Percentiles rank a stretch among this genome's conserved stretches.
These are phyloP conservation scores for Polyporus arcularius DNA, from an alignment of 768 basidiomycete species.

Conservation along the genomic window DNA sequence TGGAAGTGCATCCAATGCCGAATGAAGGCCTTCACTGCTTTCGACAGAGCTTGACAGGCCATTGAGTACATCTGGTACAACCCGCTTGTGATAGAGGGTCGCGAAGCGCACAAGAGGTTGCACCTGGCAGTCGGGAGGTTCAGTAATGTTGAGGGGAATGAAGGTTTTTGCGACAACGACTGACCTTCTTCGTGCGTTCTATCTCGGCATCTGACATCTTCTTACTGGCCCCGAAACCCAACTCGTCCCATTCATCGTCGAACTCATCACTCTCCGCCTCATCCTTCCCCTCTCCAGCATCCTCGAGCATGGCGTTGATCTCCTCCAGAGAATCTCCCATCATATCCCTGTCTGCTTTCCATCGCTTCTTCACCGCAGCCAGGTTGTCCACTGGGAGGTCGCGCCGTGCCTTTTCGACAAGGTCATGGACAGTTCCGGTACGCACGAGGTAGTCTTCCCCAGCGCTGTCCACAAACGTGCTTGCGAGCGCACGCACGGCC, in stretches of 20 bases:
- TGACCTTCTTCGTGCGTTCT: slow-evolving; percentile 61
- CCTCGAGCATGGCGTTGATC: slow-evolving; percentile 52
- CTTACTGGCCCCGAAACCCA: slow-evolving; percentile 50
- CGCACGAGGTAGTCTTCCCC: slow-evolving; percentile 28
- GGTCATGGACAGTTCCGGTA: slow-evolving; percentile 31
- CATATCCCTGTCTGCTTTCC: slow-evolving; percentile 53
- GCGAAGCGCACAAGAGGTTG: slow-evolving; percentile 60
- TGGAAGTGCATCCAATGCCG: slow-evolving; percentile 53
- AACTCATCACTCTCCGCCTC: slow-evolving; percentile 28
- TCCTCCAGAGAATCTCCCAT: slow-evolving; percentile 65
- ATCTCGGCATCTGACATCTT: slow-evolving; percentile 52
- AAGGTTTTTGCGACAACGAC: slow-evolving; percentile 1
- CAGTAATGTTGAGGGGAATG: neutral
- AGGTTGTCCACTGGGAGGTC: slow-evolving; percentile 59
- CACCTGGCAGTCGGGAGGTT: slow-evolving; percentile 42
- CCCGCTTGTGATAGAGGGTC: slow-evolving; percentile 61
- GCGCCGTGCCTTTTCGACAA: slow-evolving; percentile 30
- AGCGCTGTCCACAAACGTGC: slow-evolving; percentile 14
- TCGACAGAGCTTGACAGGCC: slow-evolving; percentile 15
- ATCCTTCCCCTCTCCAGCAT: slow-evolving; percentile 32
- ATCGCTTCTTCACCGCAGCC: slow-evolving; percentile 54
- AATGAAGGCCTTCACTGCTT: slow-evolving; percentile 22
- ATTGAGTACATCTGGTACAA: slow-evolving; percentile 51
- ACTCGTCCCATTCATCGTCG: slow-evolving; percentile 51
- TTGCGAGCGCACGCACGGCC: slow-evolving; percentile 18